Conservation (phyloP, 139 green algal genomes). For the Chlamydomonas schloesseri region DNA sequence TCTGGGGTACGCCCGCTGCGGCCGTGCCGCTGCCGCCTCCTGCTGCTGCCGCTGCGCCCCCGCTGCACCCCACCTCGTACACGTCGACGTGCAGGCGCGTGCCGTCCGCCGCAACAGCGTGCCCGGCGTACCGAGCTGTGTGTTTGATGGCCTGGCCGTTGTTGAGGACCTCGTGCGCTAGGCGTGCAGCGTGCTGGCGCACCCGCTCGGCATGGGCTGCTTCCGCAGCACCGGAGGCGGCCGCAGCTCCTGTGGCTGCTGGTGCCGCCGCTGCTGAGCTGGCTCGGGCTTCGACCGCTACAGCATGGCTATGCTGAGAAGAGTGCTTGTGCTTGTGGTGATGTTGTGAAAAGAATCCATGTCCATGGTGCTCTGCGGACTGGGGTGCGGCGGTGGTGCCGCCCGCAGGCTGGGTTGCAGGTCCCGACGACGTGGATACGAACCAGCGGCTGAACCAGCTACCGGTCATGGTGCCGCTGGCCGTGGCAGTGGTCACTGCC, state of each 20-base stretch:
- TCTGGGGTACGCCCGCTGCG: not conserved
- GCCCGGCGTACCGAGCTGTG: not conserved
- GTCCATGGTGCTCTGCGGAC: too few relatives aligned
- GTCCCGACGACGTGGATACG: too few relatives aligned
- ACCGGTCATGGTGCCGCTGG: too few relatives aligned
- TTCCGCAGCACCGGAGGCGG: too few relatives aligned
- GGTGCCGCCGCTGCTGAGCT: too few relatives aligned
- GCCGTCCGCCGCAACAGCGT: not conserved
- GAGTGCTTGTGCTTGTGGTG: not conserved
- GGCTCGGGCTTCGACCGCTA: too few relatives aligned
- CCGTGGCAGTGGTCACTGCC: too few relatives aligned
- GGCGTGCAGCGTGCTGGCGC: not conserved
- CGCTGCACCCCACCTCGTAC: not conserved
- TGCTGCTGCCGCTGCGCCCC: not conserved
- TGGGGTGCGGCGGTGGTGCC: too few relatives aligned
- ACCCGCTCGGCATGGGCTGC: too few relatives aligned
- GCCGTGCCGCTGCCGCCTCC: not conserved
- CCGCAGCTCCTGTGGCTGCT: not conserved
- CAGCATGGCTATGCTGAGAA: too few relatives aligned
- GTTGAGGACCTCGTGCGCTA: not conserved
- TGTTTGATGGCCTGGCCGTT: constrained; percentile 7
- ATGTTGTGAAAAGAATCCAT: not conserved
- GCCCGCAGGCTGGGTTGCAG: too few relatives aligned
- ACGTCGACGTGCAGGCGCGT: not conserved
- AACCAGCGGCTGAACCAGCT: too few relatives aligned